phyloP scores from a whole-genome alignment of 2,329 filamentous ascomycete genomes.

The Pseudogymnoascus sp. region DNA sequence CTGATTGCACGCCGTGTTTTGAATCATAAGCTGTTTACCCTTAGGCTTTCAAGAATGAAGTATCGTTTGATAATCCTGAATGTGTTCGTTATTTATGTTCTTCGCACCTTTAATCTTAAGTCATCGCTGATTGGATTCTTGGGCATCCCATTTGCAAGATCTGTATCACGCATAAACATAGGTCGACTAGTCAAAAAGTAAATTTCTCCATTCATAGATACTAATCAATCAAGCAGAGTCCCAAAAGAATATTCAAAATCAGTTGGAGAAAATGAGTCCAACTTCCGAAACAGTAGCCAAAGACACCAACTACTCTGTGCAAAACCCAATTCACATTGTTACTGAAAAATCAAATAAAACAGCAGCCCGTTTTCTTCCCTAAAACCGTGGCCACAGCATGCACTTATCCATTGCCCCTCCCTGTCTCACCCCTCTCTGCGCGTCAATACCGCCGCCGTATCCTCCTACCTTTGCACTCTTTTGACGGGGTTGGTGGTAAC shows the following conservation, averaged over 20 bases:
- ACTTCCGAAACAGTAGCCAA: background rate
- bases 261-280: background rate
- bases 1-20: background rate
- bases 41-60: background rate
- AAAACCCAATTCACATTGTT: background rate
- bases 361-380: background rate
- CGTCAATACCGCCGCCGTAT: background rate
- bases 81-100: background rate
- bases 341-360: background rate
- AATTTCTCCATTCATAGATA: background rate
- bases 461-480: background rate
- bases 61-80: background rate
- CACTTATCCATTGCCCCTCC: background rate
- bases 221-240: background rate
- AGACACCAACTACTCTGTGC: background rate
- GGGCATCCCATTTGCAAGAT: background rate
- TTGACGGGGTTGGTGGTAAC: background rate
- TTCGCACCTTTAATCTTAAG: background rate
- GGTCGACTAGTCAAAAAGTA: background rate
- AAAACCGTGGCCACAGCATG: background rate
- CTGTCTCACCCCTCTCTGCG: background rate
- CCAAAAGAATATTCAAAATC: background rate
- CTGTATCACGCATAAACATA: background rate
- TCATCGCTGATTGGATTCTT: background rate
- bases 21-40: background rate